A percentile compares a stretch with the other conserved stretches of the same genome.
Evolutionary conservation across 805 yeast species (phyloP).

Genomic region (Helenozyma baotianmanensis): DNA sequence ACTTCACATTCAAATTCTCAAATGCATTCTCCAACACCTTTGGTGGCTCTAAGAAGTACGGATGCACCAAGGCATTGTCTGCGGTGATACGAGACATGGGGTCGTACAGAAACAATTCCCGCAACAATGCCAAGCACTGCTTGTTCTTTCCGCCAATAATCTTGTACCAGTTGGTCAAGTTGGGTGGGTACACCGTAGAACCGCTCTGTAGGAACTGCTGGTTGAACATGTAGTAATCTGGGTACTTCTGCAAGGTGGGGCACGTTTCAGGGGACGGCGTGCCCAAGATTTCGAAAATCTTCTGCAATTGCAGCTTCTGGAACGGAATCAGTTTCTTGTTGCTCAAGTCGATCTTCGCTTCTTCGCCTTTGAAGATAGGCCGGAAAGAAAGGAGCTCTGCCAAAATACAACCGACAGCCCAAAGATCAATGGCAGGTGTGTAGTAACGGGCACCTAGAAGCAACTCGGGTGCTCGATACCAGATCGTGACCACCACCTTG

Average conservation of each 20-base stretch:
- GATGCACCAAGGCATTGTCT: conserved; percentile 66
- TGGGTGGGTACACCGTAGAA: conserved; percentile 50
- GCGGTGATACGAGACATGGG: conserved; percentile 81
- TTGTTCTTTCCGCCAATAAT: conserved; percentile 72
- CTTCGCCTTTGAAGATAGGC: conserved; percentile 97
- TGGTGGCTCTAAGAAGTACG: conserved; percentile 71
- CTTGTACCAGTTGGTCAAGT: conserved; percentile 80
- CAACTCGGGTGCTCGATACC: conserved; percentile 95
- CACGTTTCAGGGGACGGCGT: conserved; percentile 76
- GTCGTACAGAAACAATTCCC: conserved; percentile 70
- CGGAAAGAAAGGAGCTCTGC: conserved; percentile 86
- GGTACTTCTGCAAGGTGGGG: conserved; percentile 76
- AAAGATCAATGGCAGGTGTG: conserved; percentile 85
- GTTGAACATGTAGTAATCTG: conserved; percentile 58
- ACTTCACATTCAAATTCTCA: conserved; percentile 64
- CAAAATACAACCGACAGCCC: conserved; percentile 95
- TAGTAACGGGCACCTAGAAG: conserved; percentile 89
- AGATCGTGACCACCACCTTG: conserved; percentile 92
- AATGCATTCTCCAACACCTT: conserved; percentile 73
- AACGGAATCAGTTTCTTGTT: conserved; percentile 90
- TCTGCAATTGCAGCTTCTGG: conserved; percentile 87
- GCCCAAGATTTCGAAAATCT: conserved; percentile 89
- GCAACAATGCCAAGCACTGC: conserved; percentile 61
- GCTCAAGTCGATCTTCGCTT: conserved; percentile 78
- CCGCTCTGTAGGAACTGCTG: conserved; percentile 49